Evolutionary conservation across 352 stramenopile genomes (phyloP), one percentile per base, ranked within the genome.

Genomic region (Globisporangium nodosum): DNA sequence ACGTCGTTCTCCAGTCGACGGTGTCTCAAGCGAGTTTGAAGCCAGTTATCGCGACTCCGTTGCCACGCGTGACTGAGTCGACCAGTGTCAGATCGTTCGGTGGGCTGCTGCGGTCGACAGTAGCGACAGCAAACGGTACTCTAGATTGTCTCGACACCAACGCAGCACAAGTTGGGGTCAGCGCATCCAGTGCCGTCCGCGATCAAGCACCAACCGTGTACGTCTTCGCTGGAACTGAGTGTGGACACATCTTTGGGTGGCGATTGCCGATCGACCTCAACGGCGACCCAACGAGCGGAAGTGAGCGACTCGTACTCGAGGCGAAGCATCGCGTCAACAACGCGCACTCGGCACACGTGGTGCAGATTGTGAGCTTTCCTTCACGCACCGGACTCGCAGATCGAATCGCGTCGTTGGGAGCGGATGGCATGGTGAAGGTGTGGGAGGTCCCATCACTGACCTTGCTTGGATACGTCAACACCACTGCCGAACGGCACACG

Each of bases 401-500:
- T 21, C n/a, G 31, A 0, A 16, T 88, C 9, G 35, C 70, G 1
- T 87, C 81, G 3, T 48, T 87, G 35, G 73, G 69, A 60, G 73
- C 74, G 5, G 78, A 82, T 39, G 78, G 78, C 8, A 77, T 87
- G 42, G 30, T 87, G 35, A 90, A 88, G 54, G 27, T 88, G 7
- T 90, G 81, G 81, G 49, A 60, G n/a, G 27, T 76, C 3, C 65
- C 67, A 0, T 69, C 65, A 2, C 46, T 86, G 51, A 64, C 59
- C n/a, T 61, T 86, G 31, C 8, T 74, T 0, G 56, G 64, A 1
- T 69, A 83, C 61, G 56, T 87, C 24, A 82, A 74, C 52, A 71
- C 71, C 39, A 55, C 64, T 24, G 60, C 57, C 7, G 69, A 61
- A n/a, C 52, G 21, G 5, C 69, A 69, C 30, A 48, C 70, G 6